A percentile compares a stretch with the other conserved stretches of the same genome.
phyloP scores from a whole-genome alignment of 495 filamentous ascomycete genomes.

The Viridothelium virens region DNA sequence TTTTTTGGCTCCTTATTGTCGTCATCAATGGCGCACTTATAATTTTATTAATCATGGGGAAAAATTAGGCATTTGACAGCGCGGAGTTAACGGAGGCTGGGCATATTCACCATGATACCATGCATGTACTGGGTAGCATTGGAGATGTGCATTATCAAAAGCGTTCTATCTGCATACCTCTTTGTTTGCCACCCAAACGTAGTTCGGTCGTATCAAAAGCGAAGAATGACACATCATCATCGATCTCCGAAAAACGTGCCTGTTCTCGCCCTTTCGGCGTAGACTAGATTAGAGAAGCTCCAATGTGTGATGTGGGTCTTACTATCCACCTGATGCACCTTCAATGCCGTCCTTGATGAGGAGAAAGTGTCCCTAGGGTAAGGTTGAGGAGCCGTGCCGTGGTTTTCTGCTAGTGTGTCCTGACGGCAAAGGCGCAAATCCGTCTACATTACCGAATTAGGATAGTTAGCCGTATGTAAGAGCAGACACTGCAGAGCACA shows the following conservation, averaged over 20 bases:
- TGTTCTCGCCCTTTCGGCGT: no score
- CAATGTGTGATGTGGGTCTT: no score
- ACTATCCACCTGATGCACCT: not conserved
- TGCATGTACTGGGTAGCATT: not conserved
- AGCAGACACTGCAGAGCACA: not conserved
- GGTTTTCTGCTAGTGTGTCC: not conserved
- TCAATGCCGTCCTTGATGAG: no score
- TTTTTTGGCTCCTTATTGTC: constrained; percentile 37
- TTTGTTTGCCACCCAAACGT: no score
- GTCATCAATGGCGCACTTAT: constrained; percentile 38
- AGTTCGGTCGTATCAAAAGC: not conserved
- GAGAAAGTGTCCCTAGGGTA: no score
- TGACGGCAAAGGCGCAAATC: not conserved
- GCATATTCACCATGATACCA: constrained; percentile 1
- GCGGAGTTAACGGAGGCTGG: not conserved
- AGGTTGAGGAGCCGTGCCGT: no score
- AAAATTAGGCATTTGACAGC: not conserved
- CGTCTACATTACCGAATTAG: not conserved
- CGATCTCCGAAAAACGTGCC: no score
- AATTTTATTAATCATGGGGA: constrained; percentile 23
- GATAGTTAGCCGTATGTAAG: not conserved
- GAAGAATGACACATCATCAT: no score
- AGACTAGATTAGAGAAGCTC: no score
- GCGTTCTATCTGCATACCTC: no score
- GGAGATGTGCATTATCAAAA: no score